These are phyloP conservation scores for Picea engelmannii DNA, from an alignment of 83 land plant genomes.

Conservation along the genomic window DNA sequence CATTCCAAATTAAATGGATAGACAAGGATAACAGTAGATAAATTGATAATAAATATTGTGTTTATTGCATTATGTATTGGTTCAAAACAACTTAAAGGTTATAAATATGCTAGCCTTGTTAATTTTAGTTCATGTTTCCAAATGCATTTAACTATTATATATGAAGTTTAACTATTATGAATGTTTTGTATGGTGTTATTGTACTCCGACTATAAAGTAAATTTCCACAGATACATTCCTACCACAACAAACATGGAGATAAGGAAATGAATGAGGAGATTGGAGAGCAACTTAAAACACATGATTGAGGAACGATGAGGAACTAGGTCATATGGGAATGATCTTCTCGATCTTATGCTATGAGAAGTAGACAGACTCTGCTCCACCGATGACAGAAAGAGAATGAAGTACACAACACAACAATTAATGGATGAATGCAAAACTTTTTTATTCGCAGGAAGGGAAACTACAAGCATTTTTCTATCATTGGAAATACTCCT, in stretches of 20 bases:
- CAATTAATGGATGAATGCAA: conserved; percentile 43
- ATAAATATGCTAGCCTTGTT: too few relatives aligned
- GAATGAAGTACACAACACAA: background rate
- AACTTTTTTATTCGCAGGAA: conserved; percentile 51
- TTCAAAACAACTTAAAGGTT: too few relatives aligned
- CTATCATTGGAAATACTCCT: conserved; percentile 35
- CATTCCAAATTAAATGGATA: too few relatives aligned
- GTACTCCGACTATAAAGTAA: too few relatives aligned
- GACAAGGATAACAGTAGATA: too few relatives aligned
- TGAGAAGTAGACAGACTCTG: background rate
- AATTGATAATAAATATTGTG: too few relatives aligned
- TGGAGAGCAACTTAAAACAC: background rate
- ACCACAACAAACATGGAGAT: conserved; percentile 3
- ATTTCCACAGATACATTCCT: conserved; percentile 1
- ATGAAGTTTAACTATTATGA: too few relatives aligned
- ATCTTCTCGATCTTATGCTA: conserved; percentile 2
- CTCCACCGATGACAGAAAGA: background rate
- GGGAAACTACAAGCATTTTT: conserved; percentile 29
- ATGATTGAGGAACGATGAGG: background rate
- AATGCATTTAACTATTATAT: too few relatives aligned
- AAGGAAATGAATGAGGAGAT: background rate
- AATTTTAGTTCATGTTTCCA: too few relatives aligned
- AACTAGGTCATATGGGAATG: conserved; percentile 3
- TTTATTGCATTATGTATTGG: too few relatives aligned
- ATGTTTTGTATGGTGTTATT: too few relatives aligned